Base-by-base conservation (phyloP, 352 stramenopile species). In the Pythium rhizo-oryzae region DNA sequence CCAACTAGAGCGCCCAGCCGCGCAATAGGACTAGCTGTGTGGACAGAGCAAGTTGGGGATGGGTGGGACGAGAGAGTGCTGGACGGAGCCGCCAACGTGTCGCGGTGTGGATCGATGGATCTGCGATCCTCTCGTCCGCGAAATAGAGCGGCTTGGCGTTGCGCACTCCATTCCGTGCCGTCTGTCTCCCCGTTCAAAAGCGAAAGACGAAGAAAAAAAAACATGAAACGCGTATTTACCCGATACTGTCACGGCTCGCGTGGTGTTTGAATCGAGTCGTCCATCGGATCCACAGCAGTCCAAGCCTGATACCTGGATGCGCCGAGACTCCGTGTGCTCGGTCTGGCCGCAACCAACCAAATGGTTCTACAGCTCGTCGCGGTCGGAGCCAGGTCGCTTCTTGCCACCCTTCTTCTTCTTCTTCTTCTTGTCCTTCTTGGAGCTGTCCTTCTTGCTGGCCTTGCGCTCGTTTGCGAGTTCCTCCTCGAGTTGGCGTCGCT, bases 401-500 rank as follows among this genome's bases (percentile, higher is more conserved):
- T 81, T 87, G 60, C 78, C 79, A 44, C 47, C 24, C 52, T 58
- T 67, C 53, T 86, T 87, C 72, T 81, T 85, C 59, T 84, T 85
- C 59, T 82, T 86, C 62, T 79, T 79, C 53, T 80, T 84, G 28
- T 59, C 63, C 53, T 87, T 87, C 70, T 82, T 89, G 25, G 65
- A 53, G 67, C 79, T 80, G 21, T 74, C 68, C 50, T 76, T 74
- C 49, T 75, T 74, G 11, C 24, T 55, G 65, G 52, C 57, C 63
- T 76, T 82, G 61, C 76, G 54, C 46, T 81, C 74, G 2, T 67
- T 69, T 24, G 80, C 74, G 3, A 89, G 62, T n/a, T 82, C 74
- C 18, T 83, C 84, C 33, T 89, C 82, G 23, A 89, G 53, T 56
- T 81, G 41, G 30, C 82, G 77, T 13, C 77, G 78, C 43, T 91